Base-by-base conservation (phyloP, 1,139 yeast genomes). In the Zhuliangozyma blackwelliae region DNA sequence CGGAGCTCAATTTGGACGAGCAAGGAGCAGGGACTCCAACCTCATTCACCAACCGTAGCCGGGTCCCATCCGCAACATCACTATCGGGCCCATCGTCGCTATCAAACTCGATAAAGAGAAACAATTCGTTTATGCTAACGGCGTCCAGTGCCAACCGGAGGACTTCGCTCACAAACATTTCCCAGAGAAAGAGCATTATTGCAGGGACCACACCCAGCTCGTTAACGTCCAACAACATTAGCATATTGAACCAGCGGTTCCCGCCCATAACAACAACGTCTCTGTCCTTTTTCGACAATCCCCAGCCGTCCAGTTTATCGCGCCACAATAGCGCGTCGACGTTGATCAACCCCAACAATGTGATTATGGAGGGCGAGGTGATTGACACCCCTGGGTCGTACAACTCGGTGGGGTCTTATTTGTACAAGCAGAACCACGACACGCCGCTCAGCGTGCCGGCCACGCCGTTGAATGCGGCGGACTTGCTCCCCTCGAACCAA, bases 201-300 rank as follows among this genome's bases (percentile, higher is more conserved):
- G 27, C 32, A 34, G 28, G 32, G 3, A 40, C 44, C 12, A 35
- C 46, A 2, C 37, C 46, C 27, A 46, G 44, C 35, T 57, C 65
- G 11, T 46, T 59, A 11, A 61, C 66, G 6, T 53, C 60, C 5
- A 49, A 57, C 30, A 63, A 61, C 40, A 52, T 60, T 29, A 57
- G 50, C 34, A 41, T 59, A 7, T 49, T 60, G 33, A 62, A 59
- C 43, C 64, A 52, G 39, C 45, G 61, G 25, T 54, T 52, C 32
- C 43, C 50, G 13, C 52, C 47, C 34, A n/a, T 11, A 5, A 9
- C 27, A 4, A 10, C 11, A 7, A 6, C 9, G 9, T 7, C 9
- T 3, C 48, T 51, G 8, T 38, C 35, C 13, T 65, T 55, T 44
- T 65, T 65, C 43, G 72, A 65, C 35, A 49, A 38, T 28, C 47